Percentiles rank a stretch among this genome's conserved stretches.
Evolutionary conservation across 2,329 filamentous ascomycete genomes (phyloP).

Genomic region (Microcyclospora tardicrescens): DNA sequence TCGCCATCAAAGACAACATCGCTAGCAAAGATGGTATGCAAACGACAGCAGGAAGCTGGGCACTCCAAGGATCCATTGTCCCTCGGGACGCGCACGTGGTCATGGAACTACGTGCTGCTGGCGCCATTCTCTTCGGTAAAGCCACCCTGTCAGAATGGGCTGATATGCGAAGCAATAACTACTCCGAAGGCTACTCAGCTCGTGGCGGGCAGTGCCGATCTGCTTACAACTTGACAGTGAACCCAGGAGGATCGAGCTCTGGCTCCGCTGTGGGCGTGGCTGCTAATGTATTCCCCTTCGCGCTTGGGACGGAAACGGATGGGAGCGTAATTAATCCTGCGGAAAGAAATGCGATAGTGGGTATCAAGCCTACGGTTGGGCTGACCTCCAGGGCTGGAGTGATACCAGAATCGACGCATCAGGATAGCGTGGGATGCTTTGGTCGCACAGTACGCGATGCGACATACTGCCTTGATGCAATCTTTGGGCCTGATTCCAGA

Average conservation of each 20-base stretch:
- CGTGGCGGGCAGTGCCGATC: constrained; percentile 52
- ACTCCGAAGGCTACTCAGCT: constrained; percentile 54
- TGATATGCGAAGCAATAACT: constrained; percentile 53
- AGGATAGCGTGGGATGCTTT: constrained; percentile 57
- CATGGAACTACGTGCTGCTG: constrained; percentile 46
- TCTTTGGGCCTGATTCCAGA: constrained; percentile 48
- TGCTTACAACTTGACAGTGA: constrained; percentile 55
- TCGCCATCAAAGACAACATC: constrained; percentile 63
- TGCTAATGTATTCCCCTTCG: constrained; percentile 49
- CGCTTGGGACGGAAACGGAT: constrained; percentile 63
- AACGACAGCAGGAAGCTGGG: constrained; percentile 59
- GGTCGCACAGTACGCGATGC: constrained; percentile 58
- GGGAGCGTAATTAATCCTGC: constrained; percentile 57
- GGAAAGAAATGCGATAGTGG: constrained; percentile 54
- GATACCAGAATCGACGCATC: constrained; percentile 52
- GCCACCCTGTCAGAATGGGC: constrained; percentile 63
- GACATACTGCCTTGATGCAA: constrained; percentile 51
- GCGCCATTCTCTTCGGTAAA: constrained; percentile 59
- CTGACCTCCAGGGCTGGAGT: constrained; percentile 48
- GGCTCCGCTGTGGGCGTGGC: constrained; percentile 53
- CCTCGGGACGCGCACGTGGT: constrained; percentile 58
- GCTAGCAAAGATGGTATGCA: constrained; percentile 56
- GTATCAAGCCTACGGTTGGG: constrained; percentile 65
- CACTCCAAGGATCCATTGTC: constrained; percentile 51
- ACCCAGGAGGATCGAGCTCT: constrained; percentile 56